A percentile compares a stretch with the other conserved stretches of the same genome.
phyloP scores from a whole-genome alignment of 2,329 filamentous ascomycete species.

The Hymenotorrendiella dingleyae region DNA sequence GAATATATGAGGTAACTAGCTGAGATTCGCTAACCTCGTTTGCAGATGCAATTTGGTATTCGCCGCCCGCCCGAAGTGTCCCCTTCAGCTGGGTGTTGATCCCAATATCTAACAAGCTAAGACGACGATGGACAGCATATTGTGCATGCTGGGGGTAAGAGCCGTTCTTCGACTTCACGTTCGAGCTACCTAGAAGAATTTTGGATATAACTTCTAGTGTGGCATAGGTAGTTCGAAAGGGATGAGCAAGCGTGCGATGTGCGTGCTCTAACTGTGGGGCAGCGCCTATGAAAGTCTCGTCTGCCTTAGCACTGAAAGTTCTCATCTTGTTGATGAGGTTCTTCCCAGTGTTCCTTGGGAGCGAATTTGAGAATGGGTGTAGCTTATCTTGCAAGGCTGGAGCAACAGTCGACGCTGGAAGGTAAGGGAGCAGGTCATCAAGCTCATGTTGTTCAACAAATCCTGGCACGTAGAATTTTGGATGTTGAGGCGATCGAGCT shows the following conservation, averaged over 20 bases:
- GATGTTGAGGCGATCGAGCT: constrained; percentile 29
- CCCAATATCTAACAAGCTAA: constrained; percentile 53
- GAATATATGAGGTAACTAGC: constrained; percentile 45
- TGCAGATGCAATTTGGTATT: constrained; percentile 57
- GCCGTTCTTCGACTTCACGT: constrained; percentile 23
- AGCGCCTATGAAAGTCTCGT: constrained; percentile 41
- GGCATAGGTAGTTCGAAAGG: constrained; percentile 34
- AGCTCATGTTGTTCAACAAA: constrained; percentile 39
- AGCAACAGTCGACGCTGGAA: constrained; percentile 36
- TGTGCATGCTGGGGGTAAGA: constrained; percentile 44
- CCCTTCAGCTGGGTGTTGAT: constrained; percentile 48
- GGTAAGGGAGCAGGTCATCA: constrained; percentile 37
- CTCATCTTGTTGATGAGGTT: constrained; percentile 38
- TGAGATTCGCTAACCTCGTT: constrained; percentile 48
- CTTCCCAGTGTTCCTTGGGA: constrained; percentile 40
- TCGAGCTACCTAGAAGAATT: constrained; percentile 31
- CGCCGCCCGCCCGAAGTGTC: constrained; percentile 45
- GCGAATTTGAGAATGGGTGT: constrained; percentile 33
- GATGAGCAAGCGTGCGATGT: constrained; percentile 40
- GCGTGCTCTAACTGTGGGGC: constrained; percentile 42
- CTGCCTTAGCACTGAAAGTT: constrained; percentile 37
- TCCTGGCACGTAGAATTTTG: constrained; percentile 39
- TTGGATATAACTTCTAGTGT: constrained; percentile 41
- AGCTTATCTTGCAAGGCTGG: constrained; percentile 32
- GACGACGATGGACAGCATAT: constrained; percentile 64